Evolutionary conservation across 495 filamentous ascomycete genomes (phyloP), one percentile per base, ranked within the genome.

Genomic region (Halenospora varia): DNA sequence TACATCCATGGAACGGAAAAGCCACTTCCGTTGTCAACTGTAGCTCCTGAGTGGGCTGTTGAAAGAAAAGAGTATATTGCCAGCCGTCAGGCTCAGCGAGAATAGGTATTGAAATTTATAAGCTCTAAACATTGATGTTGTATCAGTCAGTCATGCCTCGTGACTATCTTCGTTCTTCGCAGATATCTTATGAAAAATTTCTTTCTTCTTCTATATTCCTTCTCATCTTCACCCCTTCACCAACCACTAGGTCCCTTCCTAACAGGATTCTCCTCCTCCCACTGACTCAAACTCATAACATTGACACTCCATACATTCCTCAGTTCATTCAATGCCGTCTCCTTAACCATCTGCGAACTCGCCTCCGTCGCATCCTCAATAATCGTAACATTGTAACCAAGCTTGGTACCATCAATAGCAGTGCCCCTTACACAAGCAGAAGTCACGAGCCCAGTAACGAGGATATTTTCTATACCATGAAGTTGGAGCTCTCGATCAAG

Each of bases 391-490:
- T 69, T 60, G 50, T 69, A 69, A 1, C 67, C 67, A 0, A 69
- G 35, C 53, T 69, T 69, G 24, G 63, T 61, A 15, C 56, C 63
- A 40, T 68, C 67, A 45, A 70, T 70, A 13, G 62, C 61, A n/a
- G 66, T 70, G 1, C 67, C 67, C 3, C 63, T 56, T n/a, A 70
- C 67, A 26, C 67, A 70, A 3, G 67, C 67, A 44, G 61, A 64
- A 13, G 66, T 70, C 11, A 68, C n/a, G 4, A 70, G 51, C 0
- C 67, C 67, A 13, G 63, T 63, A 10, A 70, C 52, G 1, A 70
- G 25, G 10, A 70, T 49, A 1, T 60, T 70, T 26, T 67, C 59
- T 40, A 70, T 67, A 26, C 66, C 47, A 56, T 70, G 66, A 10
- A 66, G 8, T 3, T 39, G 20, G 18, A 70, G 24, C 49, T 70